These are phyloP conservation scores for Sporormia fimetaria DNA, from an alignment of 495 filamentous ascomycete genomes.

Conservation along the genomic window DNA sequence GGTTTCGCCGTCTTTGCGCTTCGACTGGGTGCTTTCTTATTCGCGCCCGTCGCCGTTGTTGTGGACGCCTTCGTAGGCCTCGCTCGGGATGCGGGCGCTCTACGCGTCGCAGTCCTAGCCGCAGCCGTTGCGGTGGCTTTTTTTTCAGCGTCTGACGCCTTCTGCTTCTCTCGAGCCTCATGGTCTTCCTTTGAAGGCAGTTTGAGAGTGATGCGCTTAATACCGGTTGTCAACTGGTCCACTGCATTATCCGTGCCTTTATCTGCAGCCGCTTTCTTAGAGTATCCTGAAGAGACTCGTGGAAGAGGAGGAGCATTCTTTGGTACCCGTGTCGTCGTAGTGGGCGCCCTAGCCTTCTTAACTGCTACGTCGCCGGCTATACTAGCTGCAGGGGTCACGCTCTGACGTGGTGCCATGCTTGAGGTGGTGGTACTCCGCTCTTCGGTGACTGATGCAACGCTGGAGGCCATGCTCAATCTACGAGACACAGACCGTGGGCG, in stretches of 20 bases:
- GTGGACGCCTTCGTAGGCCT: slow-evolving; percentile 22
- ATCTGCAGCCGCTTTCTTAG: slow-evolving; percentile 7
- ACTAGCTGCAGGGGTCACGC: slow-evolving; percentile 9
- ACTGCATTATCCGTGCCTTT: slow-evolving; percentile 37
- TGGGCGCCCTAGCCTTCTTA: slow-evolving; percentile 34
- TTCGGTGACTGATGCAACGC: slow-evolving; percentile 24
- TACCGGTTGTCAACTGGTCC: slow-evolving; percentile 52
- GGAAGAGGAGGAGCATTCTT: slow-evolving; percentile 40
- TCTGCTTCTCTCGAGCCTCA: slow-evolving; percentile 46
- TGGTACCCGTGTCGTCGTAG: slow-evolving; percentile 36
- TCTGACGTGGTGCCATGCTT: slow-evolving; percentile 9
- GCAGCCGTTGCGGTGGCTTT: too few species aligned
- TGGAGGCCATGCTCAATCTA: slow-evolving; percentile 37
- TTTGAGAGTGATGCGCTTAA: slow-evolving; percentile 63
- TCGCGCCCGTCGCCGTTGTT: slow-evolving; percentile 3
- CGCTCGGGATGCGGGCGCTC: slow-evolving; percentile 21
- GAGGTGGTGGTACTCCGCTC: slow-evolving; percentile 19
- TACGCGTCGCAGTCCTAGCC: slow-evolving; percentile 10
- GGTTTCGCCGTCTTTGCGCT: slow-evolving; percentile 6
- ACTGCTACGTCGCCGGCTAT: slow-evolving; percentile 19
- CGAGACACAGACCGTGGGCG: slow-evolving; percentile 21
- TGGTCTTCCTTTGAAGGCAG: slow-evolving; percentile 60
- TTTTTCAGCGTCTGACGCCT: slow-evolving; percentile 24
- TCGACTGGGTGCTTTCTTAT: slow-evolving; percentile 9
- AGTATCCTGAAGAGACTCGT: slow-evolving; percentile 32